These are phyloP conservation scores for Marchantia polymorpha DNA, from an alignment of 225 moss, liverwort and hornwort species.

Conservation along the genomic window DNA sequence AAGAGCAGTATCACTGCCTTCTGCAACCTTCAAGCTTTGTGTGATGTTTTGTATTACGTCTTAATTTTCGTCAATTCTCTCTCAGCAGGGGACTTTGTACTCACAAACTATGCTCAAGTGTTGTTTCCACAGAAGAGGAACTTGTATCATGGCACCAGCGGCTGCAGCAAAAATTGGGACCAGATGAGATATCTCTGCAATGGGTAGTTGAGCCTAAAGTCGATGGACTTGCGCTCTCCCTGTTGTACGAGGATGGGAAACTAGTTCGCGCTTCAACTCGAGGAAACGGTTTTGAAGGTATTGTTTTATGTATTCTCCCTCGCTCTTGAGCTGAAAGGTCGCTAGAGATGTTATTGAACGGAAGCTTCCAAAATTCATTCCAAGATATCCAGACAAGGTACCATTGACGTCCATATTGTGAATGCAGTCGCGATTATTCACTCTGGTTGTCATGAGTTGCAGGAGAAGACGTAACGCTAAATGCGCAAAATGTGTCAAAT, in stretches of 20 bases:
- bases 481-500: slow-evolving; percentile 60
- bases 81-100: not conserved
- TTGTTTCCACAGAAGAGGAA: slow-evolving; percentile 51
- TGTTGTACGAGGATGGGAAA: slow-evolving; percentile 67
- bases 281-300: slow-evolving; percentile 84
- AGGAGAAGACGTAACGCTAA: slow-evolving; percentile 91
- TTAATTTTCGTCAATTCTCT: not conserved
- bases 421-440: not conserved
- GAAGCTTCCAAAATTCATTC: not conserved
- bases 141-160: slow-evolving; percentile 66
- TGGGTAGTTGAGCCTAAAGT: slow-evolving; percentile 97
- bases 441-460: not conserved
- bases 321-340: not conserved
- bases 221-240: slow-evolving; percentile 83
- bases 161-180: slow-evolving; percentile 59
- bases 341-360: not conserved
- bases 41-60: too few relatives aligned
- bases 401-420: not conserved
- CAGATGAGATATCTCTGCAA: slow-evolving; percentile 30
- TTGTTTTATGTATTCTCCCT: slow-evolving; percentile 1
- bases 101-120: not conserved
- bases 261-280: slow-evolving; percentile 77
- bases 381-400: not conserved
- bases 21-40: too few relatives aligned
- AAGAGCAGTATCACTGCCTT: too few relatives aligned